Evolutionary conservation across 768 basidiomycete genomes (phyloP).

Genomic region (Mrakia frigida): DNA sequence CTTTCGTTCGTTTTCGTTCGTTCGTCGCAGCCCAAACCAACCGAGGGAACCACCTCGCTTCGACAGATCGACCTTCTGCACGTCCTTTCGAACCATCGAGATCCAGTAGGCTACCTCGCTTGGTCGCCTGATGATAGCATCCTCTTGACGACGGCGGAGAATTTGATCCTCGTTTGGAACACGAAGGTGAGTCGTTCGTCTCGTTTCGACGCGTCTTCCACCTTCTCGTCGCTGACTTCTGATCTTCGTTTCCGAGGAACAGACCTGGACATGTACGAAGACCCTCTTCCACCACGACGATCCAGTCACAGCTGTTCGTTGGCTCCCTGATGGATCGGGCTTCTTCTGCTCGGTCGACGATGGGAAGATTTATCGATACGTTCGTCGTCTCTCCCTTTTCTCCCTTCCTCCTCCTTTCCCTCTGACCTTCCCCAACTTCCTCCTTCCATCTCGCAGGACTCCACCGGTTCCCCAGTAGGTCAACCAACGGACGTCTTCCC

Average conservation of each 20-base stretch:
- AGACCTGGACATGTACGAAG: constrained; percentile 71
- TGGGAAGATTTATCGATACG: constrained; percentile 52
- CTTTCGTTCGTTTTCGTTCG: background rate
- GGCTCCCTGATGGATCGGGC: constrained; percentile 81
- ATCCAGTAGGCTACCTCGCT: constrained; percentile 71
- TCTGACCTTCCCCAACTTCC: background rate
- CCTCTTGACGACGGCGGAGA: constrained; percentile 76
- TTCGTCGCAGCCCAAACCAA: background rate
- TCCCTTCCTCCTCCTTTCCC: background rate
- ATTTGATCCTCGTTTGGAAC: constrained; percentile 82
- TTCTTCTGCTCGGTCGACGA: constrained; percentile 88
- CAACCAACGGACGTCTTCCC: background rate
- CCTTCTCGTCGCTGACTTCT: constrained; percentile 5
- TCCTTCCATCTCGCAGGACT: background rate
- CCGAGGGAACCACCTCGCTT: background rate
- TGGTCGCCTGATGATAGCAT: constrained; percentile 89
- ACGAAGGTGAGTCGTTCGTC: constrained; percentile 39
- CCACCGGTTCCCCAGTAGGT: background rate
- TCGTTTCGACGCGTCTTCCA: background rate
- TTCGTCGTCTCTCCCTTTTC: constrained; percentile 41
- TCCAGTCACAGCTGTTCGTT: constrained; percentile 75
- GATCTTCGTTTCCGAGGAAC: background rate
- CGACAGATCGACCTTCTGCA: constrained; percentile 31
- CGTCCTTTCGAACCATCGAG: constrained; percentile 51
- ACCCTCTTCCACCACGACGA: constrained; percentile 69